Base-by-base conservation (phyloP, 1,139 yeast genomes). In the Pichia sp. region DNA sequence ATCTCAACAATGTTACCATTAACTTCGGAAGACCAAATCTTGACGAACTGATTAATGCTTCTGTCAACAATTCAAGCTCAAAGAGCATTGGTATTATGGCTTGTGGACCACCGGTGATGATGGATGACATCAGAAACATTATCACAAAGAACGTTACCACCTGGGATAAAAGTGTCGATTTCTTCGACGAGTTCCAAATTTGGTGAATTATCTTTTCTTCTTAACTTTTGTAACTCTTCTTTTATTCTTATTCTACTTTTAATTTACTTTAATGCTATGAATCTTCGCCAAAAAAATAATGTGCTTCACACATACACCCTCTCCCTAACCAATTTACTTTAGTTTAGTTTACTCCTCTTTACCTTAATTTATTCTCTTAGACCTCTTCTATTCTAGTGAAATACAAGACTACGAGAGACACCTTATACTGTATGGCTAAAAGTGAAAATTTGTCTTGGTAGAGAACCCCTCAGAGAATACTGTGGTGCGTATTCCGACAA, bases 101-200 rank as follows among this genome's bases (percentile, higher is more conserved):
- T 0, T 77, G 80, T 64, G 80, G 79, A 2, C 80, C 76, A 52
- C 78, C 82, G 16, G 73, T 75, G 2, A 65, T 67, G 29, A 72
- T 75, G 76, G 78, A 75, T 30, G 75, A 73, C 33, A n/a, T 62
- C 8, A 61, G 62, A 46, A 54, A 61, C 30, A 43, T 53, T 8
- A 38, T 59, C 4, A 29, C 63, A 4, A 24, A 42, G 6, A 48
- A 55, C 9, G 54, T 58, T 2, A 44, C 46, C 4, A 10, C 20
- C 1, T 57, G 57, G 50, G 55, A 59, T 8, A 57, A 58, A 8
- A 55, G 62, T 47, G 36, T 63, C 47, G 66, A 64, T 30, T 62
- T 55, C 50, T 63, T 58, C 46, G 65, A 63, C 48, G 64, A 63
- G 44, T 54, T 56, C 24, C 63, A 60, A 52, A 52, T 53, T 27